Base-by-base conservation (phyloP, 495 filamentous ascomycete genomes). In the Staphylotrichum tortipilum region DNA sequence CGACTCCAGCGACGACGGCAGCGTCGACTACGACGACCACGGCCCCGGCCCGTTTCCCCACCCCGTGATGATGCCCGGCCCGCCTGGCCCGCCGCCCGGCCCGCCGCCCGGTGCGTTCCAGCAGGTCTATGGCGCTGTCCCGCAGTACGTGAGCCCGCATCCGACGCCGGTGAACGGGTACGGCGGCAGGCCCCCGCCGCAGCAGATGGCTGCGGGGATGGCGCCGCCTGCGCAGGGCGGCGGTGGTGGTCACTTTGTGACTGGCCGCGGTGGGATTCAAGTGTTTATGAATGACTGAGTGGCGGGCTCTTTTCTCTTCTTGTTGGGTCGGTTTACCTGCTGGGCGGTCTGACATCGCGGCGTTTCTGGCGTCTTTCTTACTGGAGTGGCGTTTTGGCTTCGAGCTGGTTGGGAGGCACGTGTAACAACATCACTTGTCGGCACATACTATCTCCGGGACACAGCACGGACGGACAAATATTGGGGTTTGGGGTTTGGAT, bases 41-140 rank as follows among this genome's bases (percentile, higher is more conserved):
- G 41, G 43, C 33, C 41, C 43, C 22, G 36, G 40, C 9, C 39
- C 26, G 2, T 51, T 21, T 18, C 19, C 17, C 7, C 37, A 17
- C 26, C 37, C 28, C 15, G 14, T 6, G 3, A 35, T 35, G 33
- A 35, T 35, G 33, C 33, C 2, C 38, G 21, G 24, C 37, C 43
- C 34, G 44, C 41, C 17, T n/a, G n/a, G n/a, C 22, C 36, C 11
- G 22, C 42, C n/a, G 2, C 42, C 30, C 6, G 38, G 29, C 7
- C 47, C 47, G 14, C 55, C 50, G 1, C 50, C 55, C 7, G 50
- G 46, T n/a, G 42, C 55, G 1, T 50, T 57, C 42, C 54, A 49
- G 46, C 54, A 49, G 9, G 26, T 26, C 7, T 52, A 47, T 24
- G 44, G 54, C 15, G 26, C n/a, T n/a, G n/a, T 41, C 6, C 26